Evolutionary conservation across 345 rosid species (phyloP).

Genomic region (Dovyalis caffra): DNA sequence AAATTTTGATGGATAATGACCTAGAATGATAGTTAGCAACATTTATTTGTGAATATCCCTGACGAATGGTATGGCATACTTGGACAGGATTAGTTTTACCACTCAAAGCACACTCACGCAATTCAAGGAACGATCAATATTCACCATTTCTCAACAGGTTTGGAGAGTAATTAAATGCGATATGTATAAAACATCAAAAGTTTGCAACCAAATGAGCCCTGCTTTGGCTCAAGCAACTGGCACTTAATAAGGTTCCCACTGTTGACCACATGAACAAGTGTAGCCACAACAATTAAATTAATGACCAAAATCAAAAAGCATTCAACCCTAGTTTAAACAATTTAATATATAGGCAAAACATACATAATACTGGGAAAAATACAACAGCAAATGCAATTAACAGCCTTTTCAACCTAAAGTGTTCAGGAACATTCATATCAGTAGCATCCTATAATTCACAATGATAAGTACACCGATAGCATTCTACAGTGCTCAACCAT

Average conservation of each 20-base stretch:
- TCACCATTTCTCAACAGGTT: neutral
- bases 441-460: neutral
- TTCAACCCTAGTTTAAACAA: neutral
- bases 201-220: neutral
- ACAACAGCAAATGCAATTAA: neutral
- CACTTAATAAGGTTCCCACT: neutral
- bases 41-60: neutral
- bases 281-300: neutral
- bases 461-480: neutral
- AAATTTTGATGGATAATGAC: neutral
- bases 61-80: neutral
- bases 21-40: neutral
- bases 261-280: neutral
- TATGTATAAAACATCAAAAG: neutral
- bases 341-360: neutral
- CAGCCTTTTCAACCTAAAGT: neutral
- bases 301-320: neutral
- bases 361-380: neutral
- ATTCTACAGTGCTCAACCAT: neutral
- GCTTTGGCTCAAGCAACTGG: neutral
- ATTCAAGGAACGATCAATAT: neutral
- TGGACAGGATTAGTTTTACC: neutral
- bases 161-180: neutral
- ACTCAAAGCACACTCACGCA: neutral
- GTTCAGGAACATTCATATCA: neutral